Conservation (phyloP, 305 asterid species). For the Fraxinus ornus region DNA sequence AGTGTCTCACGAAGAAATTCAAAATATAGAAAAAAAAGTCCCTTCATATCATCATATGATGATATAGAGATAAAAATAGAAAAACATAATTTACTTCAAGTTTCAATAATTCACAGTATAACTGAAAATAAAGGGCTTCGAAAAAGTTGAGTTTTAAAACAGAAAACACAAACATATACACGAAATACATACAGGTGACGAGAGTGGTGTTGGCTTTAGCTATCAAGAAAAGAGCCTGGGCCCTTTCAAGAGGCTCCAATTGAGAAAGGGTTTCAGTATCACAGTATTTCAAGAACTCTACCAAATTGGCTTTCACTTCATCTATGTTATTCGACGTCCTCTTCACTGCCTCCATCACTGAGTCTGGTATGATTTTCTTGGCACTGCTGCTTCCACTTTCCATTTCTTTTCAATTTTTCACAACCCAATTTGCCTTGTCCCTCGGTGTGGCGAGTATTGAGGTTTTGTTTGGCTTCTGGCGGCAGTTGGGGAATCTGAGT, state of each 20-base stretch:
- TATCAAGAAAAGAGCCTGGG: constrained; percentile 61
- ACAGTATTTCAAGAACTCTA: constrained; percentile 58
- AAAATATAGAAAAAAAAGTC: neutral
- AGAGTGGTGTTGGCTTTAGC: constrained; percentile 72
- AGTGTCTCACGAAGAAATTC: neutral
- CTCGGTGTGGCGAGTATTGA: neutral
- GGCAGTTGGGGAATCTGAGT: neutral
- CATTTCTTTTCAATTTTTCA: constrained; percentile 24
- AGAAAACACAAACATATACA: neutral
- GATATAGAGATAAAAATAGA: neutral
- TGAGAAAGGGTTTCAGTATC: constrained; percentile 59
- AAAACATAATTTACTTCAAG: neutral
- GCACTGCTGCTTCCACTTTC: constrained; percentile 42
- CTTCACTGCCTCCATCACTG: constrained; percentile 67
- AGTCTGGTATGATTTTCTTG: constrained; percentile 55
- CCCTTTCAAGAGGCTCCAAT: constrained; percentile 82
- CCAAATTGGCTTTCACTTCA: constrained; percentile 61
- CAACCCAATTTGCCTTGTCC: neutral
- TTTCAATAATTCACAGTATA: neutral
- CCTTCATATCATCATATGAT: neutral
- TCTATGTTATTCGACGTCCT: constrained; percentile 68
- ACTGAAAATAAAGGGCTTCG: neutral
- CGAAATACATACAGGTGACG: constrained; percentile 52
- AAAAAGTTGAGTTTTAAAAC: neutral
- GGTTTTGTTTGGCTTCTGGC: neutral